Evolutionary conservation across 129 eudicot species (phyloP).

Genomic region (Daucus carota): DH1_v3.0 NC_030389.2:41052501-41053000

Average conservation of each 20-base stretch:
- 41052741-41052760: not conserved
- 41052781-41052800: not conserved
- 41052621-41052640: not conserved
- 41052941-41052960: constrained; percentile 1
- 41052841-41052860: not conserved
- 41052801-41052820: not conserved
- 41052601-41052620: not conserved
- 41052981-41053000: not conserved
- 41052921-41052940: not conserved
- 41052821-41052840: not conserved
- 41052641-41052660: not conserved
- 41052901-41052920: not conserved
- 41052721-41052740: not conserved
- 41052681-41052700: not conserved
- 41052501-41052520: too few species aligned
- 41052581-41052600: not conserved
- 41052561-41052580: too few species aligned
- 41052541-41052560: too few species aligned
- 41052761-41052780: not conserved
- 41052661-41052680: not conserved
- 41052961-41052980: not conserved
- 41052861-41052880: not conserved
- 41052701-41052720: not conserved
- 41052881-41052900: not conserved
- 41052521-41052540: too few species aligned